Evolutionary conservation across 2,329 filamentous ascomycete species (phyloP).

Genomic region (Sporothrix pseudoabietina): DNA sequence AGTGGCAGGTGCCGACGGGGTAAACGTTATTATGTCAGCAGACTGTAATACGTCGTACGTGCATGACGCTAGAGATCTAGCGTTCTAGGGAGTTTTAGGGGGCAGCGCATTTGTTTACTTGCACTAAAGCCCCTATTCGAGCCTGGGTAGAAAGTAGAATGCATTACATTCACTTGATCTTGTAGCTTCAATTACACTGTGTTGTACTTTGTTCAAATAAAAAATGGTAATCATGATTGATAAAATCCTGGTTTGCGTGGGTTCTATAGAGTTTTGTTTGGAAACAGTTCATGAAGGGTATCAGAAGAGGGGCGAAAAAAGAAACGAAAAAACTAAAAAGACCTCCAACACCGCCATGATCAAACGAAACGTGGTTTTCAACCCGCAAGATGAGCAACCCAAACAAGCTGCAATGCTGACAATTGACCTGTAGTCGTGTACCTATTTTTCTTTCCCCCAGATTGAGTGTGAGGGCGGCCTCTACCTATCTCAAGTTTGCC

Average conservation of each 20-base stretch:
- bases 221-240: neutral
- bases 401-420: too few species aligned
- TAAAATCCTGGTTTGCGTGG: neutral
- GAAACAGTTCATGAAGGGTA: too few species aligned
- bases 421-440: too few species aligned
- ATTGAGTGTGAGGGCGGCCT: too few species aligned
- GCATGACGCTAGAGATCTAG: neutral
- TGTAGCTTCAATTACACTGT: neutral
- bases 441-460: too few species aligned
- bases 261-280: too few species aligned
- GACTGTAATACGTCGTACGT: neutral
- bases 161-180: neutral
- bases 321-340: too few species aligned
- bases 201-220: neutral
- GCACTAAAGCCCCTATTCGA: neutral
- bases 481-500: too few species aligned
- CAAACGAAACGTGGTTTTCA: too few species aligned
- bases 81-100: neutral
- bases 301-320: too few species aligned
- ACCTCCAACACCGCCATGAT: too few species aligned
- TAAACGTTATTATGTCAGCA: conserved; percentile 14
- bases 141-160: neutral
- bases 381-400: too few species aligned
- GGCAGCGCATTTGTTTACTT: neutral
- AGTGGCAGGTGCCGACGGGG: neutral